Conservation (phyloP, 2,329 filamentous ascomycete genomes). For the Falciphora oryzae region DNA sequence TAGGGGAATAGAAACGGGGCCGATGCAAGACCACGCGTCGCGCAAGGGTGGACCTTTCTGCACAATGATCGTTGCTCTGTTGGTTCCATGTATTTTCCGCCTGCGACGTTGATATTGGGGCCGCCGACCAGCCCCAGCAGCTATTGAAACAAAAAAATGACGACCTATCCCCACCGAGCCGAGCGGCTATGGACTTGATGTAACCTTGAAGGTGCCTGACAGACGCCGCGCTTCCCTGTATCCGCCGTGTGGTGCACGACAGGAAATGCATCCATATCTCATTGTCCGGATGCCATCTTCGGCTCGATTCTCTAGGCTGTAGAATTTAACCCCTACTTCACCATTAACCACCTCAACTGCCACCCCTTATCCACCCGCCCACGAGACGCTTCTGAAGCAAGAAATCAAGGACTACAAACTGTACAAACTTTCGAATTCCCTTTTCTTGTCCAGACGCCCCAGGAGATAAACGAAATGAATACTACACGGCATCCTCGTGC, state of each 20-base stretch:
- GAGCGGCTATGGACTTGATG: neutral
- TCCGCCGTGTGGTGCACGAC: neutral
- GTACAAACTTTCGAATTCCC: neutral
- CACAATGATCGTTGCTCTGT: neutral
- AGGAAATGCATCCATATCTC: neutral
- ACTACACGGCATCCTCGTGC: neutral
- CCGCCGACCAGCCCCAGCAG: neutral
- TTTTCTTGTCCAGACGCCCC: neutral
- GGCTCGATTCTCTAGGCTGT: neutral
- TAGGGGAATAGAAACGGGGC: neutral
- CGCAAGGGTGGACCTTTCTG: neutral
- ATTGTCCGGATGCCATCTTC: neutral
- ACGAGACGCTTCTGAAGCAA: neutral
- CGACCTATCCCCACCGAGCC: neutral
- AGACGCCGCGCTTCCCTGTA: neutral
- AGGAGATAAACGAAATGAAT: constrained; percentile 1
- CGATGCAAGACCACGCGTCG: neutral
- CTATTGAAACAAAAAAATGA: neutral
- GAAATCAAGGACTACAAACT: neutral
- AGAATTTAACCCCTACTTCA: neutral
- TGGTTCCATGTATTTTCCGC: neutral
- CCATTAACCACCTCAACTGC: neutral
- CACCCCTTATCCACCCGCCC: no score
- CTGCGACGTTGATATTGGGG: neutral
- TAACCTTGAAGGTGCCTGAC: neutral